phyloP scores from a whole-genome alignment of 208 protist species.

The Crithidia expoeki region DNA sequence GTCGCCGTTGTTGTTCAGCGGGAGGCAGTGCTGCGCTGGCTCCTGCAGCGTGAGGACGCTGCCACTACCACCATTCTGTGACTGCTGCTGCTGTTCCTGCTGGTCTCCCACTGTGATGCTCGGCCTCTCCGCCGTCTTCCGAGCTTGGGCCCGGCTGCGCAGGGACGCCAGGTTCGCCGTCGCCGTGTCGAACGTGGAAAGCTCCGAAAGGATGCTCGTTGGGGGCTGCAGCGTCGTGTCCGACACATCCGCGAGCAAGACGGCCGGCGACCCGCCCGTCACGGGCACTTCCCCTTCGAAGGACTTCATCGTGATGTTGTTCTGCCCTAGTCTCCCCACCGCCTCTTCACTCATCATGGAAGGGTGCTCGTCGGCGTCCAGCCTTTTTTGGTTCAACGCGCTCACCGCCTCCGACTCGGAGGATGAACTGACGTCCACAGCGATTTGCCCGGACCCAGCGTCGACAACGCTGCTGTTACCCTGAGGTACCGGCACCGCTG shows the following conservation, averaged over 20 bases:
- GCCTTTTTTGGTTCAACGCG: neutral
- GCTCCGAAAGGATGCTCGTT: slow-evolving; percentile 33
- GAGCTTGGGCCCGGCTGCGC: slow-evolving; percentile 10
- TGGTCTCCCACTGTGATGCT: neutral
- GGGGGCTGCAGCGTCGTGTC: slow-evolving; percentile 34
- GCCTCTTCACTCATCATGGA: slow-evolving; percentile 19
- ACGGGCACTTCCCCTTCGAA: neutral
- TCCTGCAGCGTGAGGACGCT: neutral
- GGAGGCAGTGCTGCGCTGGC: neutral
- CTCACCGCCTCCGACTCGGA: neutral
- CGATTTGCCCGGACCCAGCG: neutral
- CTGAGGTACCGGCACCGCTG: neutral
- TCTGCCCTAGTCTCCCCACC: slow-evolving; percentile 4
- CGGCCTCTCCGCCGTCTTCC: neutral
- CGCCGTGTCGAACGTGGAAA: slow-evolving; percentile 17
- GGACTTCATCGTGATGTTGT: slow-evolving; percentile 8
- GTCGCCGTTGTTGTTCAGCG: neutral
- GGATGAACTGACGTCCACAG: slow-evolving; percentile 15
- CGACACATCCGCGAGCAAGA: slow-evolving; percentile 4
- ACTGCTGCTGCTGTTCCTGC: neutral
- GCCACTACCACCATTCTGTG: neutral
- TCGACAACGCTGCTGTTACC: neutral
- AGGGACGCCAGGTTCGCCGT: slow-evolving; percentile 15
- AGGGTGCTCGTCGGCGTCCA: neutral
- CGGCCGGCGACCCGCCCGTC: neutral